A percentile compares a stretch with the other conserved stretches of the same genome.
phyloP scores from a whole-genome alignment of 192 early-diverging fungal species.

The Linnemannia exigua region DNA sequence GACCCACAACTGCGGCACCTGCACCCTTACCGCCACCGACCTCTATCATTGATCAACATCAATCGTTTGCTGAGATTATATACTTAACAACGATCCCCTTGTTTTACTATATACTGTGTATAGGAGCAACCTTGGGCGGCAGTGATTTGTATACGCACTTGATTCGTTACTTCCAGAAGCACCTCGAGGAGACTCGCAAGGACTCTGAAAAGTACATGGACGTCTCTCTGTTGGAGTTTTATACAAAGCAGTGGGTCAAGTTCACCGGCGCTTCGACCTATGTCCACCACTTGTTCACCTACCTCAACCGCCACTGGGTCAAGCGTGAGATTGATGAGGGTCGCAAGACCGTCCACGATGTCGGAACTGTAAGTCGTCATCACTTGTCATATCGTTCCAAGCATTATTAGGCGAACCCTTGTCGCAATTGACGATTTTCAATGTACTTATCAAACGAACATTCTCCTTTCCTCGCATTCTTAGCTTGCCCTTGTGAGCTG shows the following conservation, averaged over 20 bases:
- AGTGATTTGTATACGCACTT: slow-evolving; percentile 67
- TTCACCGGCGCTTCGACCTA: slow-evolving; percentile 88
- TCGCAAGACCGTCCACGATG: slow-evolving; percentile 88
- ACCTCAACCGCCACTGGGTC: slow-evolving; percentile 98
- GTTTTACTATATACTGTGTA: neutral
- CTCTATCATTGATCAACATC: neutral
- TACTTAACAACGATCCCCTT: neutral
- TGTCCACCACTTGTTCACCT: slow-evolving; percentile 93
- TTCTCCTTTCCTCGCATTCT: slow-evolving; percentile 1
- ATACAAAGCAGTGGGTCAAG: slow-evolving; percentile 90
- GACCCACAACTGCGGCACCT: slow-evolving; percentile 19
- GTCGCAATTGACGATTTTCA: neutral
- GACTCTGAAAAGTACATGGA: slow-evolving; percentile 77
- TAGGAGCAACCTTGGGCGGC: slow-evolving; percentile 69
- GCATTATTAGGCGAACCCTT: slow-evolving; percentile 25
- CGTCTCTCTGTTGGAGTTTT: slow-evolving; percentile 87
- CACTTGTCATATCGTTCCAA: neutral
- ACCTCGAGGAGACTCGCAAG: slow-evolving; percentile 66
- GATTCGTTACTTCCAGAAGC: slow-evolving; percentile 67
- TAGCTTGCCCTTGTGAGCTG: slow-evolving; percentile 89
- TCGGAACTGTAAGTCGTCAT: slow-evolving; percentile 85
- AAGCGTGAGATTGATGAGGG: slow-evolving; percentile 97
- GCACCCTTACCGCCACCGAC: neutral
- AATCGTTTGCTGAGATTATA: neutral
- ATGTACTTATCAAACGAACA: neutral